Base-by-base conservation (phyloP, 768 basidiomycete species). In the Agaricus sinodeliciosus region DNA sequence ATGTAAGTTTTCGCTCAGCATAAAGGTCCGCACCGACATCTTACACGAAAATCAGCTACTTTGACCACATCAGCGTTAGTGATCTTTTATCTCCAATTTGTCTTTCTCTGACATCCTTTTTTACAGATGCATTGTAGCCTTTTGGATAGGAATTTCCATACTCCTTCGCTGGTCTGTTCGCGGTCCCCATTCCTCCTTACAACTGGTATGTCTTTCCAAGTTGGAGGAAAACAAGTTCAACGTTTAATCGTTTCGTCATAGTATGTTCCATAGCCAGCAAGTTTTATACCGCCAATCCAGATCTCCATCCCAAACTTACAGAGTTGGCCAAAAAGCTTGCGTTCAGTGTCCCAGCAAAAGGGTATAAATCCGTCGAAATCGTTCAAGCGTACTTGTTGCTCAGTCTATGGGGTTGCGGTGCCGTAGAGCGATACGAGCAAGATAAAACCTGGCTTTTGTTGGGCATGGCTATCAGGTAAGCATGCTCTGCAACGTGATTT, bases 211-310 rank as follows among this genome's bases (percentile, higher is more conserved):
- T 79, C 6, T 16, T 26, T 41, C 47, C 60, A 55, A 42, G 34
- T 28, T 18, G 22, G 22, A 22, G 22, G 22, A 22, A 22, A 22
- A 1, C 27, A 26, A 28, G 35, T 35, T 19, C 13, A 54, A 44
- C 36, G 53, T 44, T 45, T 55, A 43, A 16, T 26, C 37, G 19
- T 39, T 43, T 46, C 8, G 3, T n/a, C 42, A 27, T 58, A 97
- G 94, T 99, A 57, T 97, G 94, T 65, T 87, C 95, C n/a, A 87
- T 96, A 50, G 84, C 95, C 2, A 85, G 90, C 62, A 89, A 90
- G 64, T 96, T 92, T 68, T 94, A 95, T 67, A 75, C 80, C 1
- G 75, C 77, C 34, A 85, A 89, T 28, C 83, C 88, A 12, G 94
- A 94, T 26, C 77, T 97, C 12, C 89, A 95, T 59, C 70, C 80